Conservation (phyloP, 805 yeast species). For the Kuraishia borneana region DNA sequence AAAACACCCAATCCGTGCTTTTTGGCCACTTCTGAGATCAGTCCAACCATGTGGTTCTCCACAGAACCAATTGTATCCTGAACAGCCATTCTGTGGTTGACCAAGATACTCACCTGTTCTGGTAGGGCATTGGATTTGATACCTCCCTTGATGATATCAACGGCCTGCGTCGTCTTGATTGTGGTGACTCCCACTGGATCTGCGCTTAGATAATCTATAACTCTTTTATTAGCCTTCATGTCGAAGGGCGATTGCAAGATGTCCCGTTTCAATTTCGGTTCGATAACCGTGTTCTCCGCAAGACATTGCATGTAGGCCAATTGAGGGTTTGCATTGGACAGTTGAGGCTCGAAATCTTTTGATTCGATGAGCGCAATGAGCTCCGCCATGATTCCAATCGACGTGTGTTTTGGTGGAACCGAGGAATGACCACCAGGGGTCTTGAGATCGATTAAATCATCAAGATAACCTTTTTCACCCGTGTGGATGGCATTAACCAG, state of each 20-base stretch:
- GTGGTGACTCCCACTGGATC: slow-evolving; percentile 19
- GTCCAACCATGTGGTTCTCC: slow-evolving; percentile 21
- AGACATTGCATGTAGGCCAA: slow-evolving; percentile 47
- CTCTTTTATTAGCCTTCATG: slow-evolving; percentile 19
- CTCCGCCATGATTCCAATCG: slow-evolving; percentile 63
- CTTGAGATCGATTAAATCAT: slow-evolving; percentile 32
- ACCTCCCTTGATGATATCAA: slow-evolving; percentile 61
- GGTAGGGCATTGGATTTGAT: slow-evolving; percentile 71
- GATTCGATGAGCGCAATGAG: slow-evolving; percentile 45
- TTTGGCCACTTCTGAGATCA: slow-evolving; percentile 30
- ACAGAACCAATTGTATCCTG: slow-evolving; percentile 38
- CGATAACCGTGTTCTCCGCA: slow-evolving; percentile 37
- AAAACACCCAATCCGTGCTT: slow-evolving; percentile 36
- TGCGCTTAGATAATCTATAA: slow-evolving; percentile 9
- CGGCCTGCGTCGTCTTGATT: slow-evolving; percentile 55
- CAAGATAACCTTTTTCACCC: slow-evolving; percentile 31
- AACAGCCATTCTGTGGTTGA: slow-evolving; percentile 56
- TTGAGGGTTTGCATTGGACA: slow-evolving; percentile 49
- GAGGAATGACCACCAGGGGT: slow-evolving; percentile 54
- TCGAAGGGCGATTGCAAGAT: slow-evolving; percentile 26
- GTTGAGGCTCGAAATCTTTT: slow-evolving; percentile 35
- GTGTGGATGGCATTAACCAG: slow-evolving; percentile 18
- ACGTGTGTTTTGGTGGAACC: slow-evolving; percentile 57
- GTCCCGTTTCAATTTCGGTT: slow-evolving; percentile 12
- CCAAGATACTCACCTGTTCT: slow-evolving; percentile 38